Evolutionary conservation across 352 stramenopile species (phyloP).

Genomic region (Elongisporangium prolatum): DNA sequence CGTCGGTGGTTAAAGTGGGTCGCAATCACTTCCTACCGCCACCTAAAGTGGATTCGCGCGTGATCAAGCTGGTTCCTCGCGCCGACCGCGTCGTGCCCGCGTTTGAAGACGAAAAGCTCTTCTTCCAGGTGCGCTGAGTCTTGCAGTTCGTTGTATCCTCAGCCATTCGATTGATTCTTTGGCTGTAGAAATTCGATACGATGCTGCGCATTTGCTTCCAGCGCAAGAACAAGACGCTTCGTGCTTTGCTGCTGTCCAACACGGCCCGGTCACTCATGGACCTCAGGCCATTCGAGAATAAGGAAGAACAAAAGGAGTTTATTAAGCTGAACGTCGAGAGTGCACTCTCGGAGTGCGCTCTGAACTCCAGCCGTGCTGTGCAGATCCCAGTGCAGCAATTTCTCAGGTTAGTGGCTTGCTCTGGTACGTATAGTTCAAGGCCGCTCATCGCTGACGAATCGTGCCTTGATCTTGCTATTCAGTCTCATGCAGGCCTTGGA

Average conservation of each 20-base stretch:
- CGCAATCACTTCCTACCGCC: constrained; percentile 66
- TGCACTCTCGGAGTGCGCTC: constrained; percentile 35
- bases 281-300: constrained; percentile 19
- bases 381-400: constrained; percentile 63
- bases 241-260: constrained; percentile 61
- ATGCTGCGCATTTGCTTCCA: constrained; percentile 72
- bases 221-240: constrained; percentile 86
- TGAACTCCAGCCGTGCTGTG: constrained; percentile 49
- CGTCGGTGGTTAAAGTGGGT: constrained; percentile 52
- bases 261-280: constrained; percentile 39
- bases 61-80: constrained; percentile 61
- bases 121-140: constrained; percentile 37
- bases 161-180: neutral
- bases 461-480: neutral
- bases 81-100: constrained; percentile 12
- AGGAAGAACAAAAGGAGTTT: constrained; percentile 25
- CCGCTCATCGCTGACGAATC: neutral
- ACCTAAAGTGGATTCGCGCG: constrained; percentile 79
- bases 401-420: constrained; percentile 19
- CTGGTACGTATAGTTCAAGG: neutral
- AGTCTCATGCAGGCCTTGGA: constrained; percentile 50
- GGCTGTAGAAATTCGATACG: constrained; percentile 58
- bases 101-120: constrained; percentile 23
- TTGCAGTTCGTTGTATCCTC: neutral
- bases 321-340: constrained; percentile 42